Evolutionary conservation across 1,284 basidiomycete species (phyloP).

Genomic region (Heliocybe sulcata): DNA sequence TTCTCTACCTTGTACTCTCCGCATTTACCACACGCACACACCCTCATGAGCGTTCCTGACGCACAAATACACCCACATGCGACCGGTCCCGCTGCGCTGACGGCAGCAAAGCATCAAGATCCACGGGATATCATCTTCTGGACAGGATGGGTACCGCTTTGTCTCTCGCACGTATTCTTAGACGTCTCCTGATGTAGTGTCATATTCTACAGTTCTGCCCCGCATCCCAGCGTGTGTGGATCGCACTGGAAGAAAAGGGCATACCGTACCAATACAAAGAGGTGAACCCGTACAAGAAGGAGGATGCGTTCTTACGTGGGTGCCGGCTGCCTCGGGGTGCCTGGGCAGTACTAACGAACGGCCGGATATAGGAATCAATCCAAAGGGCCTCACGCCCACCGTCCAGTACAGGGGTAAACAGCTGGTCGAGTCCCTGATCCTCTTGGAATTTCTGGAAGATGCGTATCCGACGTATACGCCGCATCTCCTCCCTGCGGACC

Average conservation of each 20-base stretch:
- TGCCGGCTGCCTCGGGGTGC: constrained; percentile 5
- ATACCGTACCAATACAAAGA: constrained; percentile 62
- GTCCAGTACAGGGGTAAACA: constrained; percentile 48
- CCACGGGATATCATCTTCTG: constrained; percentile 53
- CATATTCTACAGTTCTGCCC: constrained; percentile 51
- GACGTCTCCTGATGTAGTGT: not conserved
- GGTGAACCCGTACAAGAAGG: constrained; percentile 68
- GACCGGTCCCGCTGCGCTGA: constrained; percentile 47
- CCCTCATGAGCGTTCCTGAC: constrained; percentile 36
- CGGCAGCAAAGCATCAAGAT: constrained; percentile 40
- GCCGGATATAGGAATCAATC: constrained; percentile 41
- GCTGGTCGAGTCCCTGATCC: constrained; percentile 52
- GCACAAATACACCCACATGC: constrained; percentile 42
- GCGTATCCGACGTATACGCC: constrained; percentile 39
- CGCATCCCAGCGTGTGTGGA: constrained; percentile 63
- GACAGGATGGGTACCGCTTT: constrained; percentile 39
- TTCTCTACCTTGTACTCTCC: not conserved
- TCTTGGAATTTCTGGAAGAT: constrained; percentile 59
- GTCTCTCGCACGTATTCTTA: not conserved
- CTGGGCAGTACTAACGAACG: not conserved
- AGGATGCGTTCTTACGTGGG: constrained; percentile 48
- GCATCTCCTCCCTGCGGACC: constrained; percentile 39
- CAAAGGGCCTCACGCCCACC: constrained; percentile 63
- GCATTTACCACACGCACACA: not conserved
- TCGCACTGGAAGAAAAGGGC: constrained; percentile 56